Evolutionary conservation across 2,329 filamentous ascomycete species (phyloP), one percentile per base, ranked within the genome.

Genomic region (Furcasterigmium sp.): DNA sequence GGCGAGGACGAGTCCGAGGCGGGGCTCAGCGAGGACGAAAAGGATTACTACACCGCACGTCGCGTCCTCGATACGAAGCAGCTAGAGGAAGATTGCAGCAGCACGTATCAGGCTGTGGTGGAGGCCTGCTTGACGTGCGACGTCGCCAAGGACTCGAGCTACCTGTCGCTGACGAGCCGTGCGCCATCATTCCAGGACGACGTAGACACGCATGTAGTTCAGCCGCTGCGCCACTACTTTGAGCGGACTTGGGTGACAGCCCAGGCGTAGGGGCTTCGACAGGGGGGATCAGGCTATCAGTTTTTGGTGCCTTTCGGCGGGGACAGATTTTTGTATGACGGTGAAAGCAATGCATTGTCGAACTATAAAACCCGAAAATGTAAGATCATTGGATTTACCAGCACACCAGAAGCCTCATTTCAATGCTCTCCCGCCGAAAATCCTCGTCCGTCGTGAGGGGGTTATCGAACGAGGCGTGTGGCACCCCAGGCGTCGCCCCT

Each of bases 391-490:
- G 18, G 8, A 6, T 15, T 34, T 20, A 17, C 42, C 42, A 44
- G 15, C 26, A 14, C 20, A 44, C 42, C 14, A 44, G 19, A 5
- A 44, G 13, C 13, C 42, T n/a, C 36, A 44, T 44, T 18, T 44
- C 42, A 23, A 44, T 44, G 28, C 42, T 44, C 18, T 44, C 42
- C 5, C 42, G 37, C 19, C 19, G 23, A 8, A 44, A 34, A 19
- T 44, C 42, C 5, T n/a, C 3, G n/a, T 29, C 15, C 15, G 15
- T 34, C 11, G 26, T 39, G 20, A 34, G 36, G n/a, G 42, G 42
- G 17, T 39, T 44, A 17, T 44, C 37, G 19, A 44, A 44, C 4
- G 42, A 44, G 9, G 42, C 42, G 21, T 44, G 42, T 4, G 42
- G 42, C 14, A 44, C 42, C 3, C 37, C 37, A 10, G 42, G 42